phyloP scores from a whole-genome alignment of 1,284 basidiomycete species.

The Hortiboletus rubellus region DNA sequence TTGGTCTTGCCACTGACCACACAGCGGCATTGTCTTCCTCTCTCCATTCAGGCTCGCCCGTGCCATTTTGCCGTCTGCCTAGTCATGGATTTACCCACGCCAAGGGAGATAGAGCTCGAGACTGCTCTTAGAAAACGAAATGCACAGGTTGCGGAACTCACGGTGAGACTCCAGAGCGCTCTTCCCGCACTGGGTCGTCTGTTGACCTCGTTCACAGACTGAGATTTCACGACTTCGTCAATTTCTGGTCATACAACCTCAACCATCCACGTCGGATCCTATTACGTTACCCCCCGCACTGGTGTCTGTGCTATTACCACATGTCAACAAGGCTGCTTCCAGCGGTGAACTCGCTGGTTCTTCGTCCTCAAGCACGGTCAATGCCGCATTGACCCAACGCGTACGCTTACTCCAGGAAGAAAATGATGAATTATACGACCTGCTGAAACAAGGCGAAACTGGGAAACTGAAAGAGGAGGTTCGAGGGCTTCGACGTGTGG shows the following conservation, averaged over 20 bases:
- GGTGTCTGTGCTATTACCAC: conserved; percentile 64
- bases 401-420: conserved; percentile 73
- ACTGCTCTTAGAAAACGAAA: conserved; percentile 69
- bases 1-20: conserved; percentile 35
- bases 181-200: conserved; percentile 10
- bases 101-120: conserved; percentile 77
- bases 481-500: conserved; percentile 60
- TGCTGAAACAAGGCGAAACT: conserved; percentile 68
- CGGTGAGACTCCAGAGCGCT: conserved; percentile 46
- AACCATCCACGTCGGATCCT: conserved; percentile 55
- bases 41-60: conserved; percentile 11
- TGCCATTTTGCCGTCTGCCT: conserved; percentile 16
- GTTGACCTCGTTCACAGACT: conserved; percentile 47
- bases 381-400: conserved; percentile 68
- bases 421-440: conserved; percentile 76
- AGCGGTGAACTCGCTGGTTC: conserved; percentile 32
- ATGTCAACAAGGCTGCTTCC: conserved; percentile 48
- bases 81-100: conserved; percentile 66
- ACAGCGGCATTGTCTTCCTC: conserved; percentile 22
- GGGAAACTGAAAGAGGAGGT: conserved; percentile 79
- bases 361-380: conserved; percentile 56
- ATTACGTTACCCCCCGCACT: conserved; percentile 67
- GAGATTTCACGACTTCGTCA: conserved; percentile 67
- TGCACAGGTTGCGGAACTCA: conserved; percentile 64
- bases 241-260: conserved; percentile 55